Percentiles rank a stretch among this genome's conserved stretches.
These are phyloP conservation scores for Pichia thaimueangensis DNA, from an alignment of 805 yeast species.

Conservation along the genomic window DNA sequence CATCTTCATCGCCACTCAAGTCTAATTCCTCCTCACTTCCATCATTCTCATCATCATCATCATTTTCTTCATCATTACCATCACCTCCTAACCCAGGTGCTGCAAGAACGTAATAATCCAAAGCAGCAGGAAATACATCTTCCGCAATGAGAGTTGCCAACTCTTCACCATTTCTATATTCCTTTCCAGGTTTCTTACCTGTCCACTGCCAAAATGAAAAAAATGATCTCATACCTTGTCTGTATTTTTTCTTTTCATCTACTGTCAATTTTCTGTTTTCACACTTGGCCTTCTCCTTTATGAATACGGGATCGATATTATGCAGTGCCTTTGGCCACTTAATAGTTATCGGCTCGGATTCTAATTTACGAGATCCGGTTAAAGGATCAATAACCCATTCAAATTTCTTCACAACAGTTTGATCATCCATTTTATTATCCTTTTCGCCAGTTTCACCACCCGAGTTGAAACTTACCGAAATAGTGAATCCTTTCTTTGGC, in stretches of 20 bases:
- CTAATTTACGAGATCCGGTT: conserved; percentile 49
- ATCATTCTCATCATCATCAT: conserved; percentile 40
- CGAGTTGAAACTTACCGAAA: conserved; percentile 59
- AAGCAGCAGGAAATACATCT: conserved; percentile 80
- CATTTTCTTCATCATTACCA: conserved; percentile 43
- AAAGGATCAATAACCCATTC: conserved; percentile 37
- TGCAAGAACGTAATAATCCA: conserved; percentile 74
- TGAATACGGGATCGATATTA: conserved; percentile 47
- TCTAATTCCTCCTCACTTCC: conserved; percentile 14
- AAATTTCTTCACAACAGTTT: conserved; percentile 57
- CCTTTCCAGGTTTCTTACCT: conserved; percentile 70
- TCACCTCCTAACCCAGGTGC: conserved; percentile 55
- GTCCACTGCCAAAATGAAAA: conserved; percentile 89
- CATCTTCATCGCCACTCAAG: conserved; percentile 25
- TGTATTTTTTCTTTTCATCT: conserved; percentile 53
- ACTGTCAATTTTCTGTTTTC: conserved; percentile 31
- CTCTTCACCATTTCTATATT: conserved; percentile 72
- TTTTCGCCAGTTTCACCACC: conserved; percentile 26
- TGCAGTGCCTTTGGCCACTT: conserved; percentile 65
- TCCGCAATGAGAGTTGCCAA: conserved; percentile 67
- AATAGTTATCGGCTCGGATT: conserved; percentile 48
- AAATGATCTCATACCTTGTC: conserved; percentile 73
- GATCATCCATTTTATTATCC: conserved; percentile 46
- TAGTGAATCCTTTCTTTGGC: conserved; percentile 39
- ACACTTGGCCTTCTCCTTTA: conserved; percentile 32